Base-by-base conservation (phyloP, 1,284 basidiomycete genomes). In the Microbotryum intermedium region DNA sequence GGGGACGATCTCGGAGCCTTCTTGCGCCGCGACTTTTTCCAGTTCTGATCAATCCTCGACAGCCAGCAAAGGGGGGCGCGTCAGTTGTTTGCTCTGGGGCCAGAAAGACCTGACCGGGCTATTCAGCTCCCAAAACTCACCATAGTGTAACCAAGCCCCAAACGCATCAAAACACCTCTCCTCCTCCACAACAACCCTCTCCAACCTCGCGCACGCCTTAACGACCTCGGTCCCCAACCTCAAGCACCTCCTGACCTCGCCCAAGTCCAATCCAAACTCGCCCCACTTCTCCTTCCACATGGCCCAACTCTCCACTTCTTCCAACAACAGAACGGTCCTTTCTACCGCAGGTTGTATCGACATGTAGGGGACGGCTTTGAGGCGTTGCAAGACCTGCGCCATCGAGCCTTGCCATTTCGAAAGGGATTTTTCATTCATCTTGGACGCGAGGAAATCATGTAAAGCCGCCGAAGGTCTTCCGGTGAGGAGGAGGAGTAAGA, bases 371-470 rank as follows among this genome's bases (percentile, higher is more conserved):
- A 51, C 59, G 13, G 43, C 20, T 21, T 55, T 42, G 23, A 65
- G 26, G 3, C 44, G 34, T 2, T 58, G 52, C 23, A 67, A 53
- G 6, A 59, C 60, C 5, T 25, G 21, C 2, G 46, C 56, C 51
- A 61, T 67, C 28, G 59, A 54, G 20, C 25, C n/a, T 23, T 65
- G 60, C 66, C 66, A 67, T 39, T 67, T 67, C 21, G 48, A 48
- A 20, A 67, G 30, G 2, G 50, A 58, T 18, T 63, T 56, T 43
- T 65, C 66, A 56, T 67, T 67, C 61, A 67, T 62, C 50, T 67
- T 67, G 16, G 48, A 53, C 6, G 63, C 57, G 49, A 67, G 59
- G 13, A 65, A 67, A 42, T 67, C 63, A 54, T 57, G 57, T 25
- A 67, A n/a, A 0, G 63, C 43, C 8, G 39, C 51, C 1, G 57